phyloP scores from a whole-genome alignment of 73 alveolate genomes.

The Paramecium sexaurelia region DNA sequence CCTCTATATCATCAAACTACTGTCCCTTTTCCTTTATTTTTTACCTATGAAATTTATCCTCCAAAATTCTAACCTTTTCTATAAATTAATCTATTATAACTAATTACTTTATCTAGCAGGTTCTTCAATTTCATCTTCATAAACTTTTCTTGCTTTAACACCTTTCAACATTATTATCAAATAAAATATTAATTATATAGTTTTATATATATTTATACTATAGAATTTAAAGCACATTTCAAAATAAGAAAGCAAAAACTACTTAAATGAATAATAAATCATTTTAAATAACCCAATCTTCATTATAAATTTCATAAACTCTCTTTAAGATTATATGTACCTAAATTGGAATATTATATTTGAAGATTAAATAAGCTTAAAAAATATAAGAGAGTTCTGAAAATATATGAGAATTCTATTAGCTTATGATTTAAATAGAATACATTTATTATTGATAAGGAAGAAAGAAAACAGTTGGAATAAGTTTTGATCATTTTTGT shows the following conservation, averaged over 20 bases:
- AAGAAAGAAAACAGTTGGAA: neutral
- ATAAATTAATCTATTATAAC: neutral
- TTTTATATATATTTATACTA: too few species aligned
- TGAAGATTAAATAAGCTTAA: neutral
- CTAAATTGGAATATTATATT: neutral
- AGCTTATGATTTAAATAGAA: neutral
- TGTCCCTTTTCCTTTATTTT: too few species aligned
- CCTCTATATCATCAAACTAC: conserved; percentile 12
- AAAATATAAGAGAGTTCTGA: neutral
- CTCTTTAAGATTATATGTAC: neutral
- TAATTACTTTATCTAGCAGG: neutral
- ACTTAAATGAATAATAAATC: too few species aligned
- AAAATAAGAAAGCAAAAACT: too few species aligned
- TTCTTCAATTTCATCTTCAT: neutral
- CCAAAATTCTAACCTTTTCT: neutral
- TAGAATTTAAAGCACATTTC: too few species aligned
- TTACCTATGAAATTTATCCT: neutral
- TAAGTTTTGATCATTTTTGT: neutral
- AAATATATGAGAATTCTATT: neutral
- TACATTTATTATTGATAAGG: neutral
- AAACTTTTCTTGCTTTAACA: neutral
- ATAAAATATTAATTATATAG: too few species aligned
- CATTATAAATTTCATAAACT: neutral
- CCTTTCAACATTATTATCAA: conserved; percentile 38
- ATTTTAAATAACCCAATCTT: too few species aligned